Conservation (phyloP, 2,329 filamentous ascomycete species). For the Colletotrichum higginsianum region DNA sequence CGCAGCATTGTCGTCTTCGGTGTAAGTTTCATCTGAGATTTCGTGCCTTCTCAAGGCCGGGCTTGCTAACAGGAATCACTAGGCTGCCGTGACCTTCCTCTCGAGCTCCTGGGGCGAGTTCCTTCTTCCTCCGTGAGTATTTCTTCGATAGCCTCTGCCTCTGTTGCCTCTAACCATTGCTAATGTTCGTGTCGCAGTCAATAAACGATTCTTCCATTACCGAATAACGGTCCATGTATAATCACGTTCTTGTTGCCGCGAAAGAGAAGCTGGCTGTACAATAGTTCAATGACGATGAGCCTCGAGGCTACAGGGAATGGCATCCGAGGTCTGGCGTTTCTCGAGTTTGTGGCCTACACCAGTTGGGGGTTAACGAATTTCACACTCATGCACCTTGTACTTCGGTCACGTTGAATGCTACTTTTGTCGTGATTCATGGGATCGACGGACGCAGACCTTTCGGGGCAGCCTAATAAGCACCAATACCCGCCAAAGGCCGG, state of each 20-base stretch:
- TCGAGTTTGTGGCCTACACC: constrained; percentile 17
- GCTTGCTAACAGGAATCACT: constrained; percentile 31
- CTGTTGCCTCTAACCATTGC: background rate
- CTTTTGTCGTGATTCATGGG: background rate
- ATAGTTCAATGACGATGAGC: constrained; percentile 32
- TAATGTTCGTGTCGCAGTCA: constrained; percentile 26
- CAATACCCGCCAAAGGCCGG: background rate
- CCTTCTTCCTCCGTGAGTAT: constrained; percentile 74
- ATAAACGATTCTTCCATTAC: constrained; percentile 27
- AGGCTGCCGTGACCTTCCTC: constrained; percentile 78
- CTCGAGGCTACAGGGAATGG: constrained; percentile 35
- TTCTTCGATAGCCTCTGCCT: background rate
- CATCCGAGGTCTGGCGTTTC: constrained; percentile 20
- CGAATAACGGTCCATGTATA: constrained; percentile 36
- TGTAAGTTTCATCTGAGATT: constrained; percentile 62
- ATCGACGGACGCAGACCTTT: background rate
- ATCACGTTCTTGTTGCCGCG: constrained; percentile 37
- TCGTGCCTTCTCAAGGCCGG: background rate
- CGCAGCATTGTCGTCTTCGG: constrained; percentile 78
- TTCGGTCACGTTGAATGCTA: background rate
- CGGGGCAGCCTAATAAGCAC: background rate
- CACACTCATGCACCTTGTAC: constrained; percentile 8
- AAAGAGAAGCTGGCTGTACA: constrained; percentile 40
- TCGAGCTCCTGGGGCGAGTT: constrained; percentile 78
- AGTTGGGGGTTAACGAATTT: constrained; percentile 27